These are phyloP conservation scores for Yarrowia hollandica DNA, from an alignment of 805 yeast genomes.

Conservation along the genomic window DNA sequence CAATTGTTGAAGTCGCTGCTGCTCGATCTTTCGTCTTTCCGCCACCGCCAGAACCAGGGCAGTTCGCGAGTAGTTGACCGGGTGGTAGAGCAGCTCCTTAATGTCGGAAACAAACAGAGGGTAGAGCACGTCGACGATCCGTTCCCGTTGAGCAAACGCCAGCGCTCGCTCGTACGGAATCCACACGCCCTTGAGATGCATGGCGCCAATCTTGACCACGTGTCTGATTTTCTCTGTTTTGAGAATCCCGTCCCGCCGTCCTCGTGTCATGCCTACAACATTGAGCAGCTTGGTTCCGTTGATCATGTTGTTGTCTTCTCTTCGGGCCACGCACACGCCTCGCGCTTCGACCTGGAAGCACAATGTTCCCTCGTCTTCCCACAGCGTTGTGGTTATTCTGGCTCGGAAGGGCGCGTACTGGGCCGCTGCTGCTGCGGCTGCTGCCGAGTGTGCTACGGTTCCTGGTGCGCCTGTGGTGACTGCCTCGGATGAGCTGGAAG, in stretches of 20 bases:
- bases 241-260: conserved; percentile 83
- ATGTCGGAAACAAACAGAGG: conserved; percentile 72
- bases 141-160: conserved; percentile 77
- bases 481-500: not conserved
- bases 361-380: conserved; percentile 85
- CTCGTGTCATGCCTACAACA: conserved; percentile 85
- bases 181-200: conserved; percentile 91
- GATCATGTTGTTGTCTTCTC: conserved; percentile 86
- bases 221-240: conserved; percentile 75
- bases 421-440: conserved; percentile 17
- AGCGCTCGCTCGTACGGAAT: conserved; percentile 82
- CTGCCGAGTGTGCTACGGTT: not conserved
- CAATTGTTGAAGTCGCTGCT: conserved; percentile 23
- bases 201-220: conserved; percentile 82
- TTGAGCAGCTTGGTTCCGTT: conserved; percentile 82
- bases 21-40: conserved; percentile 36
- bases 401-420: conserved; percentile 41
- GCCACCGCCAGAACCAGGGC: conserved; percentile 42
- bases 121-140: conserved; percentile 65
- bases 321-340: conserved; percentile 74
- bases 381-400: conserved; percentile 73
- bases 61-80: conserved; percentile 40
- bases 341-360: conserved; percentile 85
- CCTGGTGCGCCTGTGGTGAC: not conserved
- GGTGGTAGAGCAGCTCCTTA: conserved; percentile 40